phyloP scores from a whole-genome alignment of 371 early-diverging fungal genomes.

The Mortierella sp. region DNA sequence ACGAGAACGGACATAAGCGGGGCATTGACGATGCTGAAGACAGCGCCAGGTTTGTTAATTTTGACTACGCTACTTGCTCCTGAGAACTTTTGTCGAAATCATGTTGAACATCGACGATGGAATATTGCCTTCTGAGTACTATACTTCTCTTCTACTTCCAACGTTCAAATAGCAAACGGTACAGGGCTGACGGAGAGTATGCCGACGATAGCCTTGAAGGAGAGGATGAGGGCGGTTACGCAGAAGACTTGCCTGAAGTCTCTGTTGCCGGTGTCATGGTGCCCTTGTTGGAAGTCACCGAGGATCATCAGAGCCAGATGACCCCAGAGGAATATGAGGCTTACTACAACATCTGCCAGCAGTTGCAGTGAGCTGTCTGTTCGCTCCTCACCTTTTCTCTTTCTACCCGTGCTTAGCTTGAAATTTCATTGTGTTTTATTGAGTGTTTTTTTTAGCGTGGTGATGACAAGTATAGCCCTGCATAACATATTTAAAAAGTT shows the following conservation, averaged over 20 bases:
- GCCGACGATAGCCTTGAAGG: slow-evolving; percentile 20
- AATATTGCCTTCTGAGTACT: neutral
- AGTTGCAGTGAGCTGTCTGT: slow-evolving; percentile 16
- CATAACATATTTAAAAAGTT: neutral
- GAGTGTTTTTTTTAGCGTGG: neutral
- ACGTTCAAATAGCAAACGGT: slow-evolving; percentile 30
- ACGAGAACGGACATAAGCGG: slow-evolving; percentile 25
- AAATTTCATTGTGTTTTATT: neutral
- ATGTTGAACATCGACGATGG: neutral
- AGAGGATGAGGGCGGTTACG: slow-evolving; percentile 51
- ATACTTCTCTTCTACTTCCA: neutral
- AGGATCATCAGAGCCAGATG: slow-evolving; percentile 72
- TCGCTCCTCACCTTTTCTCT: neutral
- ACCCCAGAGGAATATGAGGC: slow-evolving; percentile 70
- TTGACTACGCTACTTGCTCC: neutral
- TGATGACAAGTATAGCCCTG: neutral
- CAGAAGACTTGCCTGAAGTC: slow-evolving; percentile 39
- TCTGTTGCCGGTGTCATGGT: slow-evolving; percentile 63
- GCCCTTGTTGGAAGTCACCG: slow-evolving; percentile 68
- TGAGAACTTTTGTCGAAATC: too few species aligned
- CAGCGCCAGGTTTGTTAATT: slow-evolving; percentile 14
- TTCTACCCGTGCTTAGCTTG: neutral
- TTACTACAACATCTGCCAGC: slow-evolving; percentile 46
- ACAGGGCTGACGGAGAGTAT: slow-evolving; percentile 18
- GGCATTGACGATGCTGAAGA: slow-evolving; percentile 32